Base-by-base conservation (phyloP, 495 filamentous ascomycete genomes). In the Podospora bellae-mahoneyi region DNA sequence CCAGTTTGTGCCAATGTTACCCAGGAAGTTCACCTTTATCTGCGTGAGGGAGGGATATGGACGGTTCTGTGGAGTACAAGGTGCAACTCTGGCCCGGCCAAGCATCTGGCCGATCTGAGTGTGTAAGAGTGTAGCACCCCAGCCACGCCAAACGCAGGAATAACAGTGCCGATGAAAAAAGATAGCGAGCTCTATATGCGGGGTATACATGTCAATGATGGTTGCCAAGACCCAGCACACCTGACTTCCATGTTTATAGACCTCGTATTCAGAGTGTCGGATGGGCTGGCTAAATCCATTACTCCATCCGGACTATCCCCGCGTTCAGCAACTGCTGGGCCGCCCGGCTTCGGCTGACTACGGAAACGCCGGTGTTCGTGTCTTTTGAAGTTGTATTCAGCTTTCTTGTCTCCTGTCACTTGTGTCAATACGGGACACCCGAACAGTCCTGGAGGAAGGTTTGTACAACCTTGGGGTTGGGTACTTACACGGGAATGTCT, bases 231-330 rank as follows among this genome's bases (percentile, higher is more conserved):
- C 55, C 55, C 4, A 20, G 6, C 55, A 26, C 55, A 58, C n/a
- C 55, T 58, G 55, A 26, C 39, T 58, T 58, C 18, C 55, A 58
- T 58, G 23, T 20, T 7, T 26, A 26, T 58, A 58, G 3, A 58
- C 55, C 55, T 58, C 55, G 55, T 58, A 58, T 58, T 58, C 55
- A 58, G 5, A 58, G 55, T 58, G 55, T 58, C 23, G n/a, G 55
- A 18, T 58, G n/a, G n/a, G 55, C 55, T 58, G 55, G 55, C 55
- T 58, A 58, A 58, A 58, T 58, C n/a, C n/a, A 58, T 58, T 58
- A 13, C 55, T 18, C 55, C n/a, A 20, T 58, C 23, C 9, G n/a
- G n/a, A 58, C 23, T 58, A 19, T 26, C 18, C n/a, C n/a, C 55
- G 55, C 9, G 23, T 19, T 58, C 55, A 58, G 55, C 18, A 10